phyloP scores from a whole-genome alignment of 371 early-diverging fungal species.

The Syncephalastrum racemosum region DNA sequence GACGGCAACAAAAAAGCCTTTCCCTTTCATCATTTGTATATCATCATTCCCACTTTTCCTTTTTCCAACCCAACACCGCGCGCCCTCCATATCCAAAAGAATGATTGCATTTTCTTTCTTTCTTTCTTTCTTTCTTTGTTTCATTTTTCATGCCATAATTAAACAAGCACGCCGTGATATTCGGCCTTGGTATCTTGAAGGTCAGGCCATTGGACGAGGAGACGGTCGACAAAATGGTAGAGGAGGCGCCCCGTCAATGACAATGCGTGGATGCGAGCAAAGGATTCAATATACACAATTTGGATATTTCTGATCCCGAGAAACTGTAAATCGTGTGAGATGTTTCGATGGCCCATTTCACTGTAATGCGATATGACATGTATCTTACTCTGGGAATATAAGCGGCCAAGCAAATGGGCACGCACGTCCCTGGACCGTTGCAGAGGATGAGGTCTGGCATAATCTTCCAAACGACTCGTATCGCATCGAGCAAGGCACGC shows the following conservation, averaged over 20 bases:
- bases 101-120: neutral
- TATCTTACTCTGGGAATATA: constrained; percentile 59
- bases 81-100: neutral
- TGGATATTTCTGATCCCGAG: constrained; percentile 59
- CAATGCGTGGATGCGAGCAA: constrained; percentile 82
- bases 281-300: constrained; percentile 87
- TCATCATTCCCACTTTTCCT: neutral
- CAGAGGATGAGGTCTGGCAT: constrained; percentile 71
- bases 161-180: constrained; percentile 76
- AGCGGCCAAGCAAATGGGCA: constrained; percentile 69
- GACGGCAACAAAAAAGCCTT: constrained; percentile 3
- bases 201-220: constrained; percentile 91
- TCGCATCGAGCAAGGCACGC: constrained; percentile 39
- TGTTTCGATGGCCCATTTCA: neutral
- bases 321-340: constrained; percentile 33
- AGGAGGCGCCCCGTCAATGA: constrained; percentile 86
- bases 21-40: constrained; percentile 6
- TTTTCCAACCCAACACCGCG: neutral
- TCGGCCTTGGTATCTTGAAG: constrained; percentile 68
- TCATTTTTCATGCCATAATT: constrained; percentile 10
- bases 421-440: constrained; percentile 97
- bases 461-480: constrained; percentile 29
- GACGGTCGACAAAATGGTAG: constrained; percentile 78
- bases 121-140: neutral
- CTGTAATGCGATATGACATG: too few species aligned